Evolutionary conservation across 805 yeast species (phyloP).

Genomic region (Kodamaea jinghongensis): DNA sequence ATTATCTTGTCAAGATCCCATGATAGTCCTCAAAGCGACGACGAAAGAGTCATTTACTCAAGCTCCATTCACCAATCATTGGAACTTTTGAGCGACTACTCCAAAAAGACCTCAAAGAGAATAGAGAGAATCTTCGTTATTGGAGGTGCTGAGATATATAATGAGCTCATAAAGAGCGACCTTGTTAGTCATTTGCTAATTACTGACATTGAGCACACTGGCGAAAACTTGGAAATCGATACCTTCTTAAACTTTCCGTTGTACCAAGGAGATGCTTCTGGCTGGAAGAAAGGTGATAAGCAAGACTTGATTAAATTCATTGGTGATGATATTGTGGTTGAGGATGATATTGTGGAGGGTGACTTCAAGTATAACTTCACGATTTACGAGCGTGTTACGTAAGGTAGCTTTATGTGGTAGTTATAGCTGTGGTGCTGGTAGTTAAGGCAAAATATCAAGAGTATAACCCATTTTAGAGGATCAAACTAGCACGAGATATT

Average conservation of each 20-base stretch:
- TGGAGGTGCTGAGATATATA: slow-evolving; percentile 91
- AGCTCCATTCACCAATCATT: slow-evolving; percentile 29
- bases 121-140: slow-evolving; percentile 69
- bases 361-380: slow-evolving; percentile 56
- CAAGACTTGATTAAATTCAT: slow-evolving; percentile 37
- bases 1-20: slow-evolving; percentile 65
- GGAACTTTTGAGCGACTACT: slow-evolving; percentile 15
- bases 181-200: slow-evolving; percentile 56
- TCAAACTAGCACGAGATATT: too few relatives aligned
- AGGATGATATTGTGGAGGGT: slow-evolving; percentile 35
- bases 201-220: slow-evolving; percentile 55
- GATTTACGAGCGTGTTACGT: slow-evolving; percentile 55
- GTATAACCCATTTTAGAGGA: too few relatives aligned
- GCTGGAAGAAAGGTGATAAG: slow-evolving; percentile 37
- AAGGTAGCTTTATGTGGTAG: too few relatives aligned
- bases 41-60: slow-evolving; percentile 26
- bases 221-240: slow-evolving; percentile 54
- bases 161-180: slow-evolving; percentile 44
- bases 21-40: slow-evolving; percentile 17
- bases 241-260: slow-evolving; percentile 53
- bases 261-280: slow-evolving; percentile 13
- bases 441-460: too few relatives aligned
- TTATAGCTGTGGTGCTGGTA: too few relatives aligned
- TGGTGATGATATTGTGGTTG: slow-evolving; percentile 30
- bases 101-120: slow-evolving; percentile 40